Base-by-base conservation (phyloP, 148 eudicot genomes). In the Diospyros lotus region DNA sequence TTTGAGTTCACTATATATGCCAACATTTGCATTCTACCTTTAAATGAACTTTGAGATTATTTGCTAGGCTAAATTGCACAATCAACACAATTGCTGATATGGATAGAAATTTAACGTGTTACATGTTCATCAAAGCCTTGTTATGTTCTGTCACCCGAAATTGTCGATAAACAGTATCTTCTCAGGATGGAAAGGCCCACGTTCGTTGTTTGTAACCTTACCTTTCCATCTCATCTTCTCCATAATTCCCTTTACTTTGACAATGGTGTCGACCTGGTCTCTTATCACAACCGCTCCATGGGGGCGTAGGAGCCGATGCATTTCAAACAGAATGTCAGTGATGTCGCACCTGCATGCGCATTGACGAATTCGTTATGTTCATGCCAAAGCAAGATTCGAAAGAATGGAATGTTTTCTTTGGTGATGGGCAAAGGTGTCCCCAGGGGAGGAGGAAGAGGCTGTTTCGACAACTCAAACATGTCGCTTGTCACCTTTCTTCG, bases 301-400 rank as follows among this genome's bases (percentile, higher is more conserved):
- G 17, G 89, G 89, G 9, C 89, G 85, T 52, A 86, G 80, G 41
- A 86, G 82, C 43, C 89, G 78, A 63, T 86, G 80, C 82, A 86
- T 82, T 82, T 86, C 89, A 48, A 86, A 44, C 8, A 82, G 68
- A 54, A 86, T 82, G 75, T 82, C 84, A 55, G 73, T 39, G 58
- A 80, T 73, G 45, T 86, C 87, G 66, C 89, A 86, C 82, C 89
- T 86, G 81, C 72, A 71, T 66, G 0, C 28, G 28, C 28, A 28
- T 28, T 28, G 28, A 28, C 28, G 28, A 28, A 28, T 28, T 28
- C 28, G 28, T 28, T 28, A 28, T 28, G 28, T 28, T 28, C 28
- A 28, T 28, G 28, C 28, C 28, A 28, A 28, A 28, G 28, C 28
- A 28, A 28, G 28, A 28, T 28, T 28, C 28, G 28, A 28, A 28